These are phyloP conservation scores for Fagopyrum esculentum DNA, from an alignment of 148 eudicot genomes.

Conservation along the genomic window DNA sequence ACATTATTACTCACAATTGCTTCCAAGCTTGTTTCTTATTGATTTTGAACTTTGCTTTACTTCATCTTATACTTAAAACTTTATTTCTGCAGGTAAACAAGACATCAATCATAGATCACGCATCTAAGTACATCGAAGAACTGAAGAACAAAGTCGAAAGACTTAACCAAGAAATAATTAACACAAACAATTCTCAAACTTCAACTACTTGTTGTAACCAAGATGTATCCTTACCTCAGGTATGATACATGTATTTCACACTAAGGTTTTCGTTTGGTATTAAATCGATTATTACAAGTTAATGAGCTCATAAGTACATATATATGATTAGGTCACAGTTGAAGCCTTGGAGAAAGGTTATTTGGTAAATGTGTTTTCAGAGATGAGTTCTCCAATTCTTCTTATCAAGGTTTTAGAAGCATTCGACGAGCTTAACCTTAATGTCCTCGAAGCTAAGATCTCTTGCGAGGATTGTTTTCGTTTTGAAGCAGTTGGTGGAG, in stretches of 20 bases:
- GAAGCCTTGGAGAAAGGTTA: constrained; percentile 54
- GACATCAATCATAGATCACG: constrained; percentile 48
- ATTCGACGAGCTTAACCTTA: constrained; percentile 52
- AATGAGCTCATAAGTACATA: not conserved
- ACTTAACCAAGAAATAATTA: constrained; percentile 29
- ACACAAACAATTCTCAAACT: constrained; percentile 8
- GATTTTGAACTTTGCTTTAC: not conserved
- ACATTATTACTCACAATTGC: not conserved
- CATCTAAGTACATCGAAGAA: constrained; percentile 55
- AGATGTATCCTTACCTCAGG: constrained; percentile 6
- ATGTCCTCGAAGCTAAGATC: constrained; percentile 49
- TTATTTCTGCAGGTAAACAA: constrained; percentile 33
- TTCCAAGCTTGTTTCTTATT: not conserved
- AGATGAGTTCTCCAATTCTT: constrained; percentile 40
- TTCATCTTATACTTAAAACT: not conserved
- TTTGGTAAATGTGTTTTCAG: constrained; percentile 41
- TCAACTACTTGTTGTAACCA: not conserved
- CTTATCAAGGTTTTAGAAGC: constrained; percentile 46
- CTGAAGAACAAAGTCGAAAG: constrained; percentile 46
- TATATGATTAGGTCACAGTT: constrained; percentile 37
- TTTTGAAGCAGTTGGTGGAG: constrained; percentile 43
- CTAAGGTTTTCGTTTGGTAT: too few relatives aligned
- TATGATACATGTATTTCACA: not conserved
- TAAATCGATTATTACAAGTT: too few relatives aligned
- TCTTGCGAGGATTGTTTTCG: constrained; percentile 42